Evolutionary conservation across 1,139 yeast species (phyloP), one percentile per base, ranked within the genome.

Genomic region (Suhomyces wounanorum): DNA sequence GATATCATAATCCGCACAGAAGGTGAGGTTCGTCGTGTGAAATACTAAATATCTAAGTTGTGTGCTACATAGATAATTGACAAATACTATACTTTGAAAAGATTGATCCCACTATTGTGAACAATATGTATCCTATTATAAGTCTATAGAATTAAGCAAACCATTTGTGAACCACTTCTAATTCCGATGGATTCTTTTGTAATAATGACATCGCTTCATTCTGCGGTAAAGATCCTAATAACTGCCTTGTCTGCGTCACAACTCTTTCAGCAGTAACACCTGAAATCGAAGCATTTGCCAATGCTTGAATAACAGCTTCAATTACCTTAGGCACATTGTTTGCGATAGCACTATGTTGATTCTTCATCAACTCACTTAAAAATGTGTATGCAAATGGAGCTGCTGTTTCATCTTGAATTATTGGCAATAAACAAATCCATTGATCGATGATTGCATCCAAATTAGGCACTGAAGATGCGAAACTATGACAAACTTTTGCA

Each of bases 331-430:
- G 84, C 13, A 84, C 67, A 53, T 85, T 84, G 17, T 75, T 64
- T 28, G 73, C 67, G 40, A 90, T 81, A 4, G 84, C 75, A 3
- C 87, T 82, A 59, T 90, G 95, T 51, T 82, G 79, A 55, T 78
- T 80, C 47, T 86, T 86, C 45, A 92, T 85, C 61, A 94, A 75
- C 56, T 87, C 89, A 28, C 85, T 74, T 62, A 94, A 77, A 66
- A 90, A 92, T 57, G 80, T 75, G 70, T 90, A 94, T 25, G 91
- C 85, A 68, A 78, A 89, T n/a, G 91, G 85, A 1, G 98, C 97
- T 8, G 96, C 96, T 59, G 89, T 95, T 42, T 85, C 89, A 68
- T 94, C 97, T 59, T 85, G 87, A 17, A 85, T 71, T 44, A 92
- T 81, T 28, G 99, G 99, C 60, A 94, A 79, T 13, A 91, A 80